Percentiles rank a stretch among this genome's conserved stretches.
Conservation (phyloP, 345 rosid genomes). For the Barbarea vulgaris region DNA sequence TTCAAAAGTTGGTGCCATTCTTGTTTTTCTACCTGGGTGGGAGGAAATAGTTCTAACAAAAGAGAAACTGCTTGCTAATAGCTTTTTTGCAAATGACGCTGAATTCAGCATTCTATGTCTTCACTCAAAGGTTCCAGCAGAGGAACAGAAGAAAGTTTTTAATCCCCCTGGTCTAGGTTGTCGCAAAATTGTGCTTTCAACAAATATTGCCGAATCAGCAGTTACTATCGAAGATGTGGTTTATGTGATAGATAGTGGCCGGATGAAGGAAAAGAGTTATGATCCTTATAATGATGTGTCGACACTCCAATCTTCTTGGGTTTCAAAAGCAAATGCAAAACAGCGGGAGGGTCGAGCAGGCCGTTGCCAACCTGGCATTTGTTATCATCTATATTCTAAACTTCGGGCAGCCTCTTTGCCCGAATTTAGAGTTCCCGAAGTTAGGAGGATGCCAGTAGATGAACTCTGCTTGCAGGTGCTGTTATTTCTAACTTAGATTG, state of each 20-base stretch:
- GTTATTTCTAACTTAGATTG: constrained; percentile 8
- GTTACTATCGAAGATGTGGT: constrained; percentile 95
- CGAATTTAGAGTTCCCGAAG: constrained; percentile 87
- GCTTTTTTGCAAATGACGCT: constrained; percentile 55
- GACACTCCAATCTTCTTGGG: constrained; percentile 91
- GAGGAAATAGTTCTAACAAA: constrained; percentile 77
- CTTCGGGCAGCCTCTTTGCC: constrained; percentile 74
- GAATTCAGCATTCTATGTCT: constrained; percentile 70
- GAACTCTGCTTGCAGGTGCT: constrained; percentile 94
- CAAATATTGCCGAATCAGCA: constrained; percentile 96
- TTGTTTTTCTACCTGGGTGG: constrained; percentile 98
- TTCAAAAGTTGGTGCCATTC: constrained; percentile 79
- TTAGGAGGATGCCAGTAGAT: constrained; percentile 88
- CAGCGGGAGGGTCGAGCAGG: constrained; percentile 98
- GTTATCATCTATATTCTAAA: constrained; percentile 92
- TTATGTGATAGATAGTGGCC: constrained; percentile 93
- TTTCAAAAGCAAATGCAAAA: constrained; percentile 95
- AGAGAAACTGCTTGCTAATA: constrained; percentile 55
- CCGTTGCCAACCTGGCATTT: constrained; percentile 89
- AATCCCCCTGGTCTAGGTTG: constrained; percentile 65
- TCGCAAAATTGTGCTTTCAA: constrained; percentile 85
- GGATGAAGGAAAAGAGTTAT: constrained; percentile 97
- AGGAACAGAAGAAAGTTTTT: constrained; percentile 83
- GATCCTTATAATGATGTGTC: constrained; percentile 88
- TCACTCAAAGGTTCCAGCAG: constrained; percentile 87